Base-by-base conservation (phyloP, 495 filamentous ascomycete species). In the Neurospora sp. region DNA sequence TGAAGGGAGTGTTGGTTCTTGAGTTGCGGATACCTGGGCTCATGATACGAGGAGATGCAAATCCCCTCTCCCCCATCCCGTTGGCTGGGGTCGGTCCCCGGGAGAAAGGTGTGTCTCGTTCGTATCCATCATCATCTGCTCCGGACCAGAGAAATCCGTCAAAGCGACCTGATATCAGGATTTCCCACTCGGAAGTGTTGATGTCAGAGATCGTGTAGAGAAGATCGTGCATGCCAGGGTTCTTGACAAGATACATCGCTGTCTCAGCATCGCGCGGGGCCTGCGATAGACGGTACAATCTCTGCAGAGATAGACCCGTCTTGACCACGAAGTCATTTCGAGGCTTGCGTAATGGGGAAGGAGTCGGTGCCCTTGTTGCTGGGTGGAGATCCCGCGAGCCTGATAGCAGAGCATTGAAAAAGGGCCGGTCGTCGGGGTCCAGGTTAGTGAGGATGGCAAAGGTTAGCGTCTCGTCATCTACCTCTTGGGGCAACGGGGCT, bases 131-230 rank as follows among this genome's bases (percentile, higher is more conserved):
- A 72, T 88, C 88, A 76, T 97, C 94, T 39, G 92, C 93, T n/a
- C 94, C 94, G 59, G 92, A 94, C 89, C 94, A 96, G 24, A 99
- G 88, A 83, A 99, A 98, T 5, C 95, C 95, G 79, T 99, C 96
- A 78, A 99, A 98, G 43, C 95, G 93, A 36, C 96, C 96, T 0
- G 95, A 98, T 37, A 91, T 93, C 39, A 99, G 88, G 54, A 99
- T 94, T 45, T 99, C 96, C 94, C 97, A 98, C 79, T 99, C 96
- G 19, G 89, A 90, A 37, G 91, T 86, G 76, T 89, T 94, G 78
- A 99, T 94, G 45, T 91, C 91, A 21, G 93, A 90, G 38, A 99
- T 89, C 2, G 96, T 98, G 37, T 91, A 89, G 31, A 99, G 89
- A 13, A 97, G 89, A 77, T 93, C 90, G 79, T 98, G 96, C 45